A percentile compares a stretch with the other conserved stretches of the same genome.
Conservation (phyloP, 2,329 filamentous ascomycete species). For the Colletotrichum trifolii region DNA sequence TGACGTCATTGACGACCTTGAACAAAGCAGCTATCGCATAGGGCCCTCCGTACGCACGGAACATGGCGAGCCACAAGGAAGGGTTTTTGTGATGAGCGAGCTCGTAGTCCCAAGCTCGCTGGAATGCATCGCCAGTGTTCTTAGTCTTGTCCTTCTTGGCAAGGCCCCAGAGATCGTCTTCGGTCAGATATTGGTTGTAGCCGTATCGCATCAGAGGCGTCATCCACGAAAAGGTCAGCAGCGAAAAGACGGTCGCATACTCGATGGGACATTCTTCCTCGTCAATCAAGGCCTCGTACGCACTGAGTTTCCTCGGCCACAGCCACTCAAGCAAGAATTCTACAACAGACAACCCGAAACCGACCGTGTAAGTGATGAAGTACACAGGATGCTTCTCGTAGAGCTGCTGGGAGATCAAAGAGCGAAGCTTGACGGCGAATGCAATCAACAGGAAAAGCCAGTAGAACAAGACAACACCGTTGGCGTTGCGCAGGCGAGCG, state of each 20-base stretch:
- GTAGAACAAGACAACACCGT: slow-evolving; percentile 90
- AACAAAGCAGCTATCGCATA: slow-evolving; percentile 86
- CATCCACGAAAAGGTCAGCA: slow-evolving; percentile 98
- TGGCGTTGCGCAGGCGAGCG: slow-evolving; percentile 82
- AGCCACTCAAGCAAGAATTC: slow-evolving; percentile 88
- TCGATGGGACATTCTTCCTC: slow-evolving; percentile 79
- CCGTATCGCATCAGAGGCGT: slow-evolving; percentile 96
- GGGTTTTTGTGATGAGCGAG: slow-evolving; percentile 75
- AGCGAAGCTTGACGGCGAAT: slow-evolving; percentile 85
- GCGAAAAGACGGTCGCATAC: slow-evolving; percentile 93
- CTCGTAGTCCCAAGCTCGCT: slow-evolving; percentile 81
- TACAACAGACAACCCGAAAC: slow-evolving; percentile 73
- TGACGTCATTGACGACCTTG: slow-evolving; percentile 87
- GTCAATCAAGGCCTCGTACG: slow-evolving; percentile 67
- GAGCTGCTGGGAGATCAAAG: slow-evolving; percentile 81
- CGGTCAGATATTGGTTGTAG: slow-evolving; percentile 90
- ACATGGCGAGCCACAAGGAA: slow-evolving; percentile 87
- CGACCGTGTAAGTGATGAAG: slow-evolving; percentile 80
- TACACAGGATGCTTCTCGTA: slow-evolving; percentile 76
- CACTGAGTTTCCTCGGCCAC: slow-evolving; percentile 79
- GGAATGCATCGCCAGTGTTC: slow-evolving; percentile 76
- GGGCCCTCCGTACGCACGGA: slow-evolving; percentile 84
- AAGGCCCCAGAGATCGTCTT: slow-evolving; percentile 95
- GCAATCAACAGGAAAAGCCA: slow-evolving; percentile 88
- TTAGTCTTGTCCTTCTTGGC: slow-evolving; percentile 83